Evolutionary conservation across 1,139 yeast species (phyloP).

Genomic region (Taphrina betulina): DNA sequence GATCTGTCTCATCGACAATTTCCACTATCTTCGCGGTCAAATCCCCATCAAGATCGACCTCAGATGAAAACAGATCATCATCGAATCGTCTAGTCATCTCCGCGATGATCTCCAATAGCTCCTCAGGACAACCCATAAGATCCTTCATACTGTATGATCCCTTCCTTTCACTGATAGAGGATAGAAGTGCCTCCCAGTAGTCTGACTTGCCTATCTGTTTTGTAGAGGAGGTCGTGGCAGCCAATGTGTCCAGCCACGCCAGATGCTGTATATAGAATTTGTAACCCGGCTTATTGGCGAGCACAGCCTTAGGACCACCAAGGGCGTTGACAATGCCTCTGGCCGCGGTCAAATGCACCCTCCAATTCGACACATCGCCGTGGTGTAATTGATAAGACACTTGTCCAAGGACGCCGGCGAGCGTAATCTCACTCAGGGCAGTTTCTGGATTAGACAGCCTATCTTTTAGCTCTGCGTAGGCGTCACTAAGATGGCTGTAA

Average conservation of each 20-base stretch:
- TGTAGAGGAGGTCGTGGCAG: slow-evolving; percentile 23
- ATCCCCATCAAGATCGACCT: neutral
- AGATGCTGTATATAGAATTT: slow-evolving; percentile 27
- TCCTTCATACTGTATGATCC: slow-evolving; percentile 22
- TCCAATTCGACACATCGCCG: slow-evolving; percentile 25
- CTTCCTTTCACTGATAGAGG: slow-evolving; percentile 3
- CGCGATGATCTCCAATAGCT: slow-evolving; percentile 16
- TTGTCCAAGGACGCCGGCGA: slow-evolving; percentile 27
- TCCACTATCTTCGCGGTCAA: slow-evolving; percentile 8
- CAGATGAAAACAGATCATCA: slow-evolving; percentile 2
- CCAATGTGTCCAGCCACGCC: slow-evolving; percentile 26
- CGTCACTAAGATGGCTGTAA: slow-evolving; percentile 20
- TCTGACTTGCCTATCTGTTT: slow-evolving; percentile 17
- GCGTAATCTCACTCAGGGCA: slow-evolving; percentile 21
- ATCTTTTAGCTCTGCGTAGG: slow-evolving; percentile 12
- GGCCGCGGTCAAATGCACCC: slow-evolving; percentile 26
- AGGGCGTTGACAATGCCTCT: slow-evolving; percentile 27
- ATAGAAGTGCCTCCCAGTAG: slow-evolving; percentile 22
- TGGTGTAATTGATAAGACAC: slow-evolving; percentile 23
- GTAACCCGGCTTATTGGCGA: slow-evolving; percentile 3
- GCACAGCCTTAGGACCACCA: slow-evolving; percentile 24
- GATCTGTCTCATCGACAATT: slow-evolving; percentile 1
- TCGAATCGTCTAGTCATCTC: slow-evolving; percentile 29
- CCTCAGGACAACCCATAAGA: slow-evolving; percentile 28
- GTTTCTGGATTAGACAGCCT: slow-evolving; percentile 10